Conservation (phyloP, 2,329 filamentous ascomycete genomes). For the Rutstroemia sp. region DNA sequence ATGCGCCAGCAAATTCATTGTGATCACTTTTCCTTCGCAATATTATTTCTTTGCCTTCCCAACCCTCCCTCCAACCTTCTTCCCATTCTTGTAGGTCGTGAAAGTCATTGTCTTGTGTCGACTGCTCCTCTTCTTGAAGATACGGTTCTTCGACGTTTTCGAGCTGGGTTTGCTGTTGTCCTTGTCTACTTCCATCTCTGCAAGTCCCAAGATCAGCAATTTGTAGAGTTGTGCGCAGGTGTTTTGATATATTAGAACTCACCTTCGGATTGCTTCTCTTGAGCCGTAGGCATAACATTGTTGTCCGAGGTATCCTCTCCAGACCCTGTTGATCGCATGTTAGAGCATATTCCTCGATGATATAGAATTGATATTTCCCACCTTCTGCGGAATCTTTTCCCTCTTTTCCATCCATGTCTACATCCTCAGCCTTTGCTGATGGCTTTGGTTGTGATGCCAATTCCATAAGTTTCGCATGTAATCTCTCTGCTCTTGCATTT, state of each 20-base stretch:
- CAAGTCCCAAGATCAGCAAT: conserved; percentile 5
- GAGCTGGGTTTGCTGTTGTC: conserved; percentile 32
- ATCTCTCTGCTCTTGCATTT: conserved; percentile 68
- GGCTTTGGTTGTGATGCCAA: conserved; percentile 71
- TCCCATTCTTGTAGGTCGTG: conserved; percentile 47
- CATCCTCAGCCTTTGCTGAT: conserved; percentile 39
- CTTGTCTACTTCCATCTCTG: conserved; percentile 51
- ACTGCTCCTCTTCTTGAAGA: conserved; percentile 46
- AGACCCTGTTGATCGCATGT: conserved; percentile 12
- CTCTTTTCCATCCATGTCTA: conserved; percentile 40
- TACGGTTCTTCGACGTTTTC: conserved; percentile 37
- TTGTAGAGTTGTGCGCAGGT: neutral
- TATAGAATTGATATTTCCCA: neutral
- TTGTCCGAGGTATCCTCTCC: conserved; percentile 11
- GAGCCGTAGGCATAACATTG: conserved; percentile 7
- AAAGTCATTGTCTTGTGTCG: conserved; percentile 54
- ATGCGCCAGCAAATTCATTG: neutral
- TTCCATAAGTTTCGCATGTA: conserved; percentile 80
- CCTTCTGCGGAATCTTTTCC: conserved; percentile 10
- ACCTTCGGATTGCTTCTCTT: conserved; percentile 23
- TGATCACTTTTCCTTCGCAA: neutral
- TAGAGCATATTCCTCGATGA: conserved; percentile 4
- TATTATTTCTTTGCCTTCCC: neutral
- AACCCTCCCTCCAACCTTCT: conserved; percentile 32
- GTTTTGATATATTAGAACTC: neutral